A percentile compares a stretch with the other conserved stretches of the same genome.
phyloP scores from a whole-genome alignment of 116 monocot genomes.

The Zostera marina region DNA sequence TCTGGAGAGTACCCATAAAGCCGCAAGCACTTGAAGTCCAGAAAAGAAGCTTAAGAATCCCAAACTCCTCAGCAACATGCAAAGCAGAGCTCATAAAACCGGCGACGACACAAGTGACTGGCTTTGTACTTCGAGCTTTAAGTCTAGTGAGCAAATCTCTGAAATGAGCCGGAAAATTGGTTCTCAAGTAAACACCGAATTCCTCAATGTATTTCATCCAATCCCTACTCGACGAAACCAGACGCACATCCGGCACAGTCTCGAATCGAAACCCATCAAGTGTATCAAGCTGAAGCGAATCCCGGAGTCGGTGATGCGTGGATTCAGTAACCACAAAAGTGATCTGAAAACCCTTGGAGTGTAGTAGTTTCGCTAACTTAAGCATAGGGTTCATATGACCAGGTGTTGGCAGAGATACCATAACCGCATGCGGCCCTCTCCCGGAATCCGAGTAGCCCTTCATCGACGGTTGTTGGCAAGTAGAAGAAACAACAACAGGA shows the following conservation, averaged over 20 bases:
- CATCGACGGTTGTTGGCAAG: too few relatives aligned
- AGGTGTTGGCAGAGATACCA: slow-evolving; percentile 12
- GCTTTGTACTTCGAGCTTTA: background rate
- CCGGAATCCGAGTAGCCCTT: background rate
- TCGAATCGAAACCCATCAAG: slow-evolving; percentile 8
- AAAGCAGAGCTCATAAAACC: slow-evolving; percentile 15
- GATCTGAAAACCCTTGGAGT: slow-evolving; percentile 14
- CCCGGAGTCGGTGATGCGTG: slow-evolving; percentile 10
- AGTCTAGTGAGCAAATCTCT: slow-evolving; percentile 7
- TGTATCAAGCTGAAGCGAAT: slow-evolving; percentile 4
- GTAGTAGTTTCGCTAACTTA: slow-evolving; percentile 22
- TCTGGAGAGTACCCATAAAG: slow-evolving; percentile 15
- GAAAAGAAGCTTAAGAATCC: slow-evolving; percentile 12
- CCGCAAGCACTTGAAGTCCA: slow-evolving; percentile 21
- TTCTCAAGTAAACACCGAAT: slow-evolving; percentile 4
- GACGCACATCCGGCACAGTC: slow-evolving; percentile 14
- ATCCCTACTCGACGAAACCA: slow-evolving; percentile 2
- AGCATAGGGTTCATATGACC: slow-evolving; percentile 26
- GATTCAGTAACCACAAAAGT: slow-evolving; percentile 19
- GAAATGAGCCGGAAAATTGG: slow-evolving; percentile 6
- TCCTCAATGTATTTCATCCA: slow-evolving; percentile 4
- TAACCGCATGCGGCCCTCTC: slow-evolving; percentile 14
- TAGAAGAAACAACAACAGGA: too few relatives aligned
- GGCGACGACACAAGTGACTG: slow-evolving; percentile 15
- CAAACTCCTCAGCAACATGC: slow-evolving; percentile 10